Base-by-base conservation (phyloP, 306 rosid species). In the Coriaria nepalensis region DNA sequence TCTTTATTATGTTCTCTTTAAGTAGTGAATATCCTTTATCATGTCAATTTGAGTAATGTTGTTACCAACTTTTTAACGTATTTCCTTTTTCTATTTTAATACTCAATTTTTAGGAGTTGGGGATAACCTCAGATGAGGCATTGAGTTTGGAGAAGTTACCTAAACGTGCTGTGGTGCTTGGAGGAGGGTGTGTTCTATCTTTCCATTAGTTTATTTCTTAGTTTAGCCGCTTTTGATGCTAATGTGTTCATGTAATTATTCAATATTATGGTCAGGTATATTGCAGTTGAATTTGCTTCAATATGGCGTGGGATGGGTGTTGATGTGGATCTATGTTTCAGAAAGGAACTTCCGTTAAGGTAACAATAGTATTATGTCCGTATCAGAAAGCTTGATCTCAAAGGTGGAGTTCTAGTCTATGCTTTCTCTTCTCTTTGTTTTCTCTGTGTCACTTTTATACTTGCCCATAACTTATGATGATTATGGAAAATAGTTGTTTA, bases 301-400 rank as follows among this genome's bases (percentile, higher is more conserved):
- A 90, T 84, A 63, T 90, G 97, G 97, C 77, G 78, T 38, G 97
- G 97, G 55, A 78, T 90, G 95, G 97, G 97, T 59, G 70, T 72
- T 49, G 51, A 68, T 33, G 97, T 90, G 53, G 57, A 90, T 62
- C 69, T 90, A 12, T 77, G 73, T 57, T 84, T 79, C 76, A 81
- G 95, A 73, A 85, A 57, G 75, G 95, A 90, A 69, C 93, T 90
- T 67, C 97, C 95, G 10, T 60, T 90, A 49, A 81, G 97, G 97
- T 90, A 59, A 53, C 63, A 3, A 20, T 20, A 20, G 29, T 20
- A 20, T 20, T 20, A 20, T 20, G 29, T 20, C 29, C 29, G 29
- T 20, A 20, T 20, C 29, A 20, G 29, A 20, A 20, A 1, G 29
- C 29, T 20, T 20, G 29, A 1, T 3, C 29, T 20, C 29, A 20